Evolutionary conservation across 257 asterid species (phyloP).

Genomic region (Vinca minor): DNA sequence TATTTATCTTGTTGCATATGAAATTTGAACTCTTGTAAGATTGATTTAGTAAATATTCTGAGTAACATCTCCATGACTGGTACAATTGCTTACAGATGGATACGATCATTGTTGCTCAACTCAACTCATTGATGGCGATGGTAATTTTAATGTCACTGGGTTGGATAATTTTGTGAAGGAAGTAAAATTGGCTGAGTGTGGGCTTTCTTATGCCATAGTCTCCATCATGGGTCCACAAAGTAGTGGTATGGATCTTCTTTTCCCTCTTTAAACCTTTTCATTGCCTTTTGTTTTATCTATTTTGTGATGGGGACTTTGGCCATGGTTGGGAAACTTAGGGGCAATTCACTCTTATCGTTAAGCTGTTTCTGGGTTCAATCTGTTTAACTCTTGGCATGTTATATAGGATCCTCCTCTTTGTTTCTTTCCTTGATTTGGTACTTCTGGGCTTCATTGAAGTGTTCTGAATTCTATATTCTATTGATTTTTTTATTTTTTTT

Average conservation of each 20-base stretch:
- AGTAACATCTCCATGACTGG: not conserved
- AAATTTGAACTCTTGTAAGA: not conserved
- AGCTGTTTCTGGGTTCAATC: not conserved
- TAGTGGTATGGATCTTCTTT: slow-evolving; percentile 57
- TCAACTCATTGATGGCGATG: slow-evolving; percentile 95
- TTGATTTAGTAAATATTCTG: slow-evolving; percentile 1
- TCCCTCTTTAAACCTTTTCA: not conserved
- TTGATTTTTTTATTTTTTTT: not conserved
- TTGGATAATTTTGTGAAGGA: slow-evolving; percentile 70
- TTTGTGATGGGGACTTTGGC: not conserved
- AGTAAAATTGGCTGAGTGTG: slow-evolving; percentile 77
- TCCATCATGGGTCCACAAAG: slow-evolving; percentile 99
- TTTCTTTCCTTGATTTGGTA: too few species aligned
- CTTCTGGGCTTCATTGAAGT: not conserved
- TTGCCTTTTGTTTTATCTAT: slow-evolving; percentile 5
- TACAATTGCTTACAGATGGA: slow-evolving; percentile 34
- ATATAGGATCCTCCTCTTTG: not conserved
- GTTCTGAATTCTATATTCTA: not conserved
- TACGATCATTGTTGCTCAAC: slow-evolving; percentile 54
- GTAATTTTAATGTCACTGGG: slow-evolving; percentile 63
- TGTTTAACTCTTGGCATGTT: not conserved
- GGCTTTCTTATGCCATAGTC: slow-evolving; percentile 92
- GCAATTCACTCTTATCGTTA: not conserved
- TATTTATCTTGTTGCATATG: not conserved
- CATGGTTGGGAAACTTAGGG: not conserved